Conservation (phyloP, 1,284 basidiomycete genomes). For the Trametes sp. region DNA sequence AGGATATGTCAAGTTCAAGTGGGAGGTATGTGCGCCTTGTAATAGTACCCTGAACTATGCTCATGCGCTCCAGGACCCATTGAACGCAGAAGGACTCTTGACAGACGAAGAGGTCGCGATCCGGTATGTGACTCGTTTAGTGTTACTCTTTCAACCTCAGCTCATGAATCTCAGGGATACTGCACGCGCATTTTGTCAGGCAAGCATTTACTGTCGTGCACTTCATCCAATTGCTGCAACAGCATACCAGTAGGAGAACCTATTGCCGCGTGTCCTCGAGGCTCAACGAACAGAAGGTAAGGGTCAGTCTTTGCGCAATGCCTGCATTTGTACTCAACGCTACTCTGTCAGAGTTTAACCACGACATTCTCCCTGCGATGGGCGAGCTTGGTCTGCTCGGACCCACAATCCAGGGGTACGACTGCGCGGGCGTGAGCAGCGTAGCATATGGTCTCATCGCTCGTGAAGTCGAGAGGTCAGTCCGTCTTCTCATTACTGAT, state of each 20-base stretch:
- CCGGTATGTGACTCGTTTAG: conserved; percentile 60
- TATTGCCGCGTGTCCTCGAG: conserved; percentile 85
- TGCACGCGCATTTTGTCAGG: conserved; percentile 87
- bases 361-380: conserved; percentile 86
- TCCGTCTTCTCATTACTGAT: background rate
- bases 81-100: conserved; percentile 78
- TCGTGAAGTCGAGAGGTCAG: conserved; percentile 89
- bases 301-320: too few relatives aligned
- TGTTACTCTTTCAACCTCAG: background rate
- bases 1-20: conserved; percentile 69
- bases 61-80: conserved; percentile 67
- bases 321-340: background rate
- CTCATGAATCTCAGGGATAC: conserved; percentile 66
- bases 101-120: conserved; percentile 93
- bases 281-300: conserved; percentile 89
- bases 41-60: background rate
- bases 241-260: conserved; percentile 64
- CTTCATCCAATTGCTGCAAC: conserved; percentile 4
- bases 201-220: conserved; percentile 37
- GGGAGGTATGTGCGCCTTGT: conserved; percentile 61
- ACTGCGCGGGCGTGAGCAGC: conserved; percentile 92
- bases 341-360: conserved; percentile 74
- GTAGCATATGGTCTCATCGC: conserved; percentile 96
- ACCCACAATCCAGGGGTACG: conserved; percentile 92
- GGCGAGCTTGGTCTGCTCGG: conserved; percentile 92